These are phyloP conservation scores for Lentinula lateritia DNA, from an alignment of 768 basidiomycete species.

Conservation along the genomic window DNA sequence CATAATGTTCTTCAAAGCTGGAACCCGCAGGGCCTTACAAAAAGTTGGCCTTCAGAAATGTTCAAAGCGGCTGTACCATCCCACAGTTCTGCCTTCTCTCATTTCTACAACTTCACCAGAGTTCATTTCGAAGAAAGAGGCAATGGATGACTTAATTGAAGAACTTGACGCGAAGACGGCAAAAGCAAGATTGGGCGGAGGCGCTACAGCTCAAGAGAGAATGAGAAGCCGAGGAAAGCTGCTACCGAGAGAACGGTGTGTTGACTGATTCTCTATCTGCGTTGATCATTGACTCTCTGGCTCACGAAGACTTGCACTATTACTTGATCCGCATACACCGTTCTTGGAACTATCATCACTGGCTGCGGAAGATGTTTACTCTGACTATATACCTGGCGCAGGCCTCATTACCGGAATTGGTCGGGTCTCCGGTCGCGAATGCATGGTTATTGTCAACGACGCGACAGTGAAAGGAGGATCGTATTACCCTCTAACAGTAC, in stretches of 20 bases:
- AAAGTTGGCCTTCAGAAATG: background rate
- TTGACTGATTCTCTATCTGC: conserved; percentile 4
- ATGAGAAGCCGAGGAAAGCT: conserved; percentile 78
- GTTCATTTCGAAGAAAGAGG: conserved; percentile 57
- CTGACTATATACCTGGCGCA: conserved; percentile 75
- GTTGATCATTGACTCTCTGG: background rate
- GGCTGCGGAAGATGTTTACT: conserved; percentile 86
- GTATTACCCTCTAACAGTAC: conserved; percentile 81
- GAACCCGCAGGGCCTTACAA: background rate
- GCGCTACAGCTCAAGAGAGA: conserved; percentile 64
- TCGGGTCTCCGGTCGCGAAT: conserved; percentile 74
- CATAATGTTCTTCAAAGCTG: background rate
- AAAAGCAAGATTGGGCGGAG: conserved; percentile 64
- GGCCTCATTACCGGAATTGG: conserved; percentile 88
- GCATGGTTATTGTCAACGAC: conserved; percentile 90
- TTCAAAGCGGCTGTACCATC: conserved; percentile 43
- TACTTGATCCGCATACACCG: conserved; percentile 83
- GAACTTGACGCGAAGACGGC: conserved; percentile 59
- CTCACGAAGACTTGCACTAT: conserved; percentile 51
- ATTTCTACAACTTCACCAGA: conserved; percentile 67
- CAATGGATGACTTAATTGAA: conserved; percentile 66
- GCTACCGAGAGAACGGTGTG: conserved; percentile 78
- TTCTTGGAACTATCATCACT: conserved; percentile 86
- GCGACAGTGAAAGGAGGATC: conserved; percentile 91
- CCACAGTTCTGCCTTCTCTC: conserved; percentile 66